These are phyloP conservation scores for Podila minutissima DNA, from an alignment of 192 early-diverging fungal species.

Conservation along the genomic window DNA sequence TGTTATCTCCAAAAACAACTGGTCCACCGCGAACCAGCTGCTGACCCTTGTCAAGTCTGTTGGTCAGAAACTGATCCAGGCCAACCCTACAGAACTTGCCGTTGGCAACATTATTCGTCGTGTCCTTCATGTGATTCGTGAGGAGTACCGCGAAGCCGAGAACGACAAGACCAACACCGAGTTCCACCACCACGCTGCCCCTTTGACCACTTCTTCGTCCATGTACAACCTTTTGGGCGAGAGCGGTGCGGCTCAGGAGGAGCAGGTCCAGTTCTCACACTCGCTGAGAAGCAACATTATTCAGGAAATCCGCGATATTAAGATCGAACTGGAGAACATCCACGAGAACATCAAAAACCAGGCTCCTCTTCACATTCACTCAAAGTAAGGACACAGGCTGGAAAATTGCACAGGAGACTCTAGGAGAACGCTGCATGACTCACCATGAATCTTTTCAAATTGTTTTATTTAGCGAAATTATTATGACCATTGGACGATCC, in stretches of 20 bases:
- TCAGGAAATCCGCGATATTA: constrained; percentile 87
- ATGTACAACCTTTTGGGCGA: constrained; percentile 77
- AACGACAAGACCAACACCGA: constrained; percentile 18
- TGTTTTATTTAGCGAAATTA: constrained; percentile 79
- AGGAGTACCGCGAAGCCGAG: constrained; percentile 63
- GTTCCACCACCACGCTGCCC: constrained; percentile 35
- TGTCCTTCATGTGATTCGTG: constrained; percentile 85
- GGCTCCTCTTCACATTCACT: constrained; percentile 93
- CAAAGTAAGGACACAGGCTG: constrained; percentile 68
- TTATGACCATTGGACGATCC: constrained; percentile 94
- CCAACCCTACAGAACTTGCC: constrained; percentile 88
- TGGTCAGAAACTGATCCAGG: constrained; percentile 71
- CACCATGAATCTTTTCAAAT: background rate
- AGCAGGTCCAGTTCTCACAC: constrained; percentile 48
- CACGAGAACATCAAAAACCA: constrained; percentile 83
- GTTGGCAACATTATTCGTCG: constrained; percentile 88
- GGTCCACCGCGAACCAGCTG: constrained; percentile 72
- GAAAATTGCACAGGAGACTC: too few relatives aligned
- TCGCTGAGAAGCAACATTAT: constrained; percentile 81
- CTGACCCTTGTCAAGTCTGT: constrained; percentile 72
- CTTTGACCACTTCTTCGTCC: constrained; percentile 56
- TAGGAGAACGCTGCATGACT: background rate
- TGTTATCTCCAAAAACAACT: constrained; percentile 79
- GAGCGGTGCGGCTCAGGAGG: constrained; percentile 42
- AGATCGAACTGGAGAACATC: constrained; percentile 85